Evolutionary conservation across 331 rosid genomes (phyloP).

Genomic region (Arachis monticola): DNA sequence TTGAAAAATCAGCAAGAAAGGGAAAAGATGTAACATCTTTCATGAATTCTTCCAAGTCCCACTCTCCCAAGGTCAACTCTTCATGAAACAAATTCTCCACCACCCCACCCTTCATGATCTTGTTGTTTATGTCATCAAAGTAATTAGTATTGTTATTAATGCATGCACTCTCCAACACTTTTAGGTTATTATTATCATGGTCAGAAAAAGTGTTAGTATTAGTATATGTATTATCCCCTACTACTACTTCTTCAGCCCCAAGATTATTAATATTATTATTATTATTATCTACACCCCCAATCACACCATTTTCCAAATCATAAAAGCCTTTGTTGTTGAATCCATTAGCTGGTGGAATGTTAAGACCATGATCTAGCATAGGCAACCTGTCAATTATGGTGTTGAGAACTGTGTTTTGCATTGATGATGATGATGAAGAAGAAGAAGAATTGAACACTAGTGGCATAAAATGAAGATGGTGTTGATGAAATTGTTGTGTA

Average conservation of each 20-base stretch:
- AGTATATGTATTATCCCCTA: conserved; percentile 45
- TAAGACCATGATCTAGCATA: conserved; percentile 44
- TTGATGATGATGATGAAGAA: conserved; percentile 35
- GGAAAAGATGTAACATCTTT: conserved; percentile 82
- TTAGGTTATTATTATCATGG: conserved; percentile 36
- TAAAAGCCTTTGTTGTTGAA: conserved; percentile 42
- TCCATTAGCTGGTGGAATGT: conserved; percentile 43
- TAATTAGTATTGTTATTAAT: conserved; percentile 27
- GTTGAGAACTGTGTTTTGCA: conserved; percentile 47
- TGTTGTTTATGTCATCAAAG: conserved; percentile 47
- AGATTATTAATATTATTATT: conserved; percentile 30
- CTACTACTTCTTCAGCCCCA: conserved; percentile 30
- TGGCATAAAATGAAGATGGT: conserved; percentile 43
- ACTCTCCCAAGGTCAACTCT: conserved; percentile 70
- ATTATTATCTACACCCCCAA: conserved; percentile 39
- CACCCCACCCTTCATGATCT: conserved; percentile 43
- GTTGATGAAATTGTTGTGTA: conserved; percentile 25
- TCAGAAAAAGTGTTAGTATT: conserved; percentile 38
- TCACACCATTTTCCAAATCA: conserved; percentile 43
- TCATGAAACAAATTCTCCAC: conserved; percentile 62
- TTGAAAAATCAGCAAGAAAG: conserved; percentile 78
- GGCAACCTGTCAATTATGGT: conserved; percentile 58
- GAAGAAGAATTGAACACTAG: conserved; percentile 53
- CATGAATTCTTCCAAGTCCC: conserved; percentile 91
- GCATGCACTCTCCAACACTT: conserved; percentile 48